These are phyloP conservation scores for Hylodesmum podocarpum DNA, from an alignment of 306 rosid genomes.

Conservation along the genomic window DNA sequence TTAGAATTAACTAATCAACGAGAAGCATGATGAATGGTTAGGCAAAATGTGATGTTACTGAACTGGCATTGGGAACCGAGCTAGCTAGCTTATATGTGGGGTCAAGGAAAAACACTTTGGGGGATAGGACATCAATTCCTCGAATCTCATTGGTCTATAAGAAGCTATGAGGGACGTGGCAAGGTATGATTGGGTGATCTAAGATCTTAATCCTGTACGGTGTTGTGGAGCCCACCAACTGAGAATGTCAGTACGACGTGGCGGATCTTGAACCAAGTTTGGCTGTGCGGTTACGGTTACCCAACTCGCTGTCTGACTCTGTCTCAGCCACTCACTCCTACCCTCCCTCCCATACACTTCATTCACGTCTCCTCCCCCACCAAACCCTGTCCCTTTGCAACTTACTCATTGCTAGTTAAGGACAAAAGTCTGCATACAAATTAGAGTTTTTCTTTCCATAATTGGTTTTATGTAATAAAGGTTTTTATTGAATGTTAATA, in stretches of 20 bases:
- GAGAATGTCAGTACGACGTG: conserved; percentile 13
- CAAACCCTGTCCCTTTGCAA: background rate
- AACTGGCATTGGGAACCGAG: background rate
- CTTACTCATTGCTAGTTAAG: background rate
- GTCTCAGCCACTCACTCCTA: background rate
- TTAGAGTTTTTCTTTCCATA: too few relatives aligned
- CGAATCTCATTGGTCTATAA: background rate
- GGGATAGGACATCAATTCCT: background rate
- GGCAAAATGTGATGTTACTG: background rate
- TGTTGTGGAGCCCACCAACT: background rate
- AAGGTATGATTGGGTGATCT: background rate
- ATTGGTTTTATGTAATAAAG: background rate
- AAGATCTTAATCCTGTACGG: background rate
- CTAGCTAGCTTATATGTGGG: background rate
- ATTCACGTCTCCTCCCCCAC: background rate
- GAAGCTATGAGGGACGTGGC: background rate
- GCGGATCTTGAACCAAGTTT: conserved; percentile 17
- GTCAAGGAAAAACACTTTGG: background rate
- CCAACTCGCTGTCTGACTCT: background rate
- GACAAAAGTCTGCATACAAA: background rate
- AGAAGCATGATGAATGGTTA: background rate
- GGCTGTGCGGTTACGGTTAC: background rate
- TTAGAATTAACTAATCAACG: background rate
- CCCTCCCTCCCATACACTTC: background rate
- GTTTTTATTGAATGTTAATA: background rate